Evolutionary conservation across 2,329 filamentous ascomycete species (phyloP).

Genomic region (Penicillium glabrum): DNA sequence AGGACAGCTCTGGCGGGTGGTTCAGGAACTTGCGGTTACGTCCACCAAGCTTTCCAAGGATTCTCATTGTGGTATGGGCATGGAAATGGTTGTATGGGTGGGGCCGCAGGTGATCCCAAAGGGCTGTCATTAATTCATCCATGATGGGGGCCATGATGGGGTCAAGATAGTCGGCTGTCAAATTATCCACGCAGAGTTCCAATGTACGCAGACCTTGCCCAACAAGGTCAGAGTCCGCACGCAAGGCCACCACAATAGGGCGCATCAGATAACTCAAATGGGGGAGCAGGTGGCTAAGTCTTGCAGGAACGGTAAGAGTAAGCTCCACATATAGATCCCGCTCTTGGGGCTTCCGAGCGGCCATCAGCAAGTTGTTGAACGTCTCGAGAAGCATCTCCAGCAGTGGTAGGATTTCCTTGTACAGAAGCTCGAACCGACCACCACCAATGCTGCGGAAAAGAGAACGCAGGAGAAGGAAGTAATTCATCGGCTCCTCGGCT

Average conservation of each 20-base stretch:
- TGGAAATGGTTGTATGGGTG: slow-evolving; percentile 97
- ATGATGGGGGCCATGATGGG: slow-evolving; percentile 99
- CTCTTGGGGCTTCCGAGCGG: slow-evolving; percentile 85
- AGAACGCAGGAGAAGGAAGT: slow-evolving; percentile 88
- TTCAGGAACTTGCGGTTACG: slow-evolving; percentile 95
- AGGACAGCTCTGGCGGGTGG: slow-evolving; percentile 78
- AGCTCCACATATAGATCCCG: slow-evolving; percentile 96
- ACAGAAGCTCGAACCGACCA: slow-evolving; percentile 94
- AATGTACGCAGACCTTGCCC: slow-evolving; percentile 90
- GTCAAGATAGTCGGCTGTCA: slow-evolving; percentile 96
- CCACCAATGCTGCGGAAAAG: slow-evolving; percentile 96
- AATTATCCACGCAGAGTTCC: slow-evolving; percentile 95
- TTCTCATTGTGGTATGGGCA: slow-evolving; percentile 95
- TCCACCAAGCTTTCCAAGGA: slow-evolving; percentile 92
- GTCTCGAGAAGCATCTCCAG: slow-evolving; percentile 98
- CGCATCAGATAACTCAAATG: slow-evolving; percentile 97
- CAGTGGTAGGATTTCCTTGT: slow-evolving; percentile 94
- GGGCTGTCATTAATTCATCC: slow-evolving; percentile 94
- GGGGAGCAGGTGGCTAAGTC: slow-evolving; percentile 89
- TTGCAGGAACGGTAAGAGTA: slow-evolving; percentile 90
- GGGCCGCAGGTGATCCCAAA: slow-evolving; percentile 93
- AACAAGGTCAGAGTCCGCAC: slow-evolving; percentile 88
- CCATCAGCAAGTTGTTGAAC: slow-evolving; percentile 88
- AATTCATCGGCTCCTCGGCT: slow-evolving; percentile 97
- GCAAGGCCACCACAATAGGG: slow-evolving; percentile 89